Base-by-base conservation (phyloP, 495 filamentous ascomycete species). In the Lophiostoma macrostomum region DNA sequence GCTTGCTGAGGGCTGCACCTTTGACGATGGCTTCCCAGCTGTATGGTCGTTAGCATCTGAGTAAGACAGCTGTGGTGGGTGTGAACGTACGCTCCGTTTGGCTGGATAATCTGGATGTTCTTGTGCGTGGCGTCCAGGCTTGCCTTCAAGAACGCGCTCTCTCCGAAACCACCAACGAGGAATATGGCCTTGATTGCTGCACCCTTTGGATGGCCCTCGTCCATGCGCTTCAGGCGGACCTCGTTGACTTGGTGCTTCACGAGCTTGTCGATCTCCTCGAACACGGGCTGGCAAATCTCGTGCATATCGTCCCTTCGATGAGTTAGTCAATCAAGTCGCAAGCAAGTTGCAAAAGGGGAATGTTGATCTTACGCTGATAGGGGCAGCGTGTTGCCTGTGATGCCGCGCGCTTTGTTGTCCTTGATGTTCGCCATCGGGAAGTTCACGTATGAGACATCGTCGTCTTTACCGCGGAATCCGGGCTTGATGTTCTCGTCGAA, bases 111-210 rank as follows among this genome's bases (percentile, higher is more conserved):
- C 18, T 48, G 24, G 10, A 39, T 35, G 12, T 39, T n/a, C 12
- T 5, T 22, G n/a, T 32, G 14, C 6, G 5, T 48, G 8, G 29
- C 23, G 7, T 5, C 13, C 5, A 48, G 5, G 16, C 22, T 25
- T 19, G 41, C 16, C 29, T 39, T 48, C 8, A 48, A 11, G 44
- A 7, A 48, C 30, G 5, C 8, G 30, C 25, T 32, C 24, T 31
- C 30, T 39, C 44, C 44, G 22, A 48, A 48, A 10, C 30, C 44
- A 5, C 44, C 44, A 20, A 48, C 44, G 5, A 48, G 44, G 18
- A 48, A 48, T 30, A 48, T 35, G 7, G 44, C 44, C 44, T 48
- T 19, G 16, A 25, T 20, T 8, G 30, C 12, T 25, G 29, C 28
- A 11, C 14, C 14, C 19, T 48, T 5, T 7, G 24, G 30, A 16